A percentile compares a stretch with the other conserved stretches of the same genome.
Conservation (phyloP, 2,329 filamentous ascomycete genomes). For the Penicillium sp. region DNA sequence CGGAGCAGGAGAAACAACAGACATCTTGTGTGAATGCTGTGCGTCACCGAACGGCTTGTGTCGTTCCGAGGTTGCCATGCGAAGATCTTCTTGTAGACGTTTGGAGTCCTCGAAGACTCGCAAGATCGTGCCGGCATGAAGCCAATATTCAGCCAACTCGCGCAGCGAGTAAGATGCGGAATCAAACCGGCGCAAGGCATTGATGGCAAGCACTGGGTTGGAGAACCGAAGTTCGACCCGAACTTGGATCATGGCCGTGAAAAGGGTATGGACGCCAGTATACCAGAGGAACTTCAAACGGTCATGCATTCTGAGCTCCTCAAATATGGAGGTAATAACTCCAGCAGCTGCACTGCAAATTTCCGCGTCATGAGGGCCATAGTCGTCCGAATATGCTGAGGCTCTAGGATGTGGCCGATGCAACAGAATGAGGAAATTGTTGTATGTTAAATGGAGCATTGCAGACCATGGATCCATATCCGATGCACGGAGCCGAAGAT, state of each 20-base stretch:
- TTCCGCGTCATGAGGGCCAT: constrained; percentile 47
- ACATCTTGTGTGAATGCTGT: constrained; percentile 19
- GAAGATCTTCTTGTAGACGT: constrained; percentile 43
- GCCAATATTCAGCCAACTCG: constrained; percentile 45
- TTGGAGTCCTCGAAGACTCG: constrained; percentile 47
- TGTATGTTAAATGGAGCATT: constrained; percentile 47
- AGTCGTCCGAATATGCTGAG: constrained; percentile 45
- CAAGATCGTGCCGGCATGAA: constrained; percentile 44
- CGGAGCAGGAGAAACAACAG: constrained; percentile 19
- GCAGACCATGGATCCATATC: constrained; percentile 47
- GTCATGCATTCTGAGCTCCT: constrained; percentile 44
- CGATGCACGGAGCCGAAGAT: constrained; percentile 41
- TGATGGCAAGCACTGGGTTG: constrained; percentile 47
- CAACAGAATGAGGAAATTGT: constrained; percentile 48
- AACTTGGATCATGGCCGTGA: constrained; percentile 50
- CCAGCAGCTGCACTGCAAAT: constrained; percentile 48
- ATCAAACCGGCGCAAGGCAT: constrained; percentile 46
- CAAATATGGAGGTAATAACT: constrained; percentile 48
- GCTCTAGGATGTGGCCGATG: constrained; percentile 47
- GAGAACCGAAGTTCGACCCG: constrained; percentile 48
- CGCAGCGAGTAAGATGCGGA: constrained; percentile 44
- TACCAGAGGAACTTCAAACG: constrained; percentile 46
- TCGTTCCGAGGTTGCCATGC: constrained; percentile 37
- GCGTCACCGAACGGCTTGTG: constrained; percentile 26
- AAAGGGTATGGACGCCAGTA: constrained; percentile 45